These are phyloP conservation scores for Stagonosporopsis rhizophila DNA, from an alignment of 2,329 filamentous ascomycete genomes.

Conservation along the genomic window DNA sequence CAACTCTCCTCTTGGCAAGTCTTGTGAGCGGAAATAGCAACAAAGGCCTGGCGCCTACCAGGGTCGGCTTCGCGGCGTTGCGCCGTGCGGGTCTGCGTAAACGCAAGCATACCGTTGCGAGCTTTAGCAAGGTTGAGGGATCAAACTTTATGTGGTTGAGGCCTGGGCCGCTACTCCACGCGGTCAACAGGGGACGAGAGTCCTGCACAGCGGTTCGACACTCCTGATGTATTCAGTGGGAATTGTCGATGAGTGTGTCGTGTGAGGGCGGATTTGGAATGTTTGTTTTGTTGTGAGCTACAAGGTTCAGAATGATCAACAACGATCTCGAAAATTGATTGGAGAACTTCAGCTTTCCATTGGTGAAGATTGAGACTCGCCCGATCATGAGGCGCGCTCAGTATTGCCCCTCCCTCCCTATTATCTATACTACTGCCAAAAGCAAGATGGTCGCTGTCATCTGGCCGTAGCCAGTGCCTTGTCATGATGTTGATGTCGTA, in stretches of 20 bases:
- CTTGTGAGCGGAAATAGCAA: conserved; percentile 10
- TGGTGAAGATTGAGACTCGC: background rate
- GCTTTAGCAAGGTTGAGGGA: conserved; percentile 3
- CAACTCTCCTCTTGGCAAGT: background rate
- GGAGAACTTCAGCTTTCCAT: background rate
- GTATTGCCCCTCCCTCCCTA: background rate
- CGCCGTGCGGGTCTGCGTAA: background rate
- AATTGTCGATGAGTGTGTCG: background rate
- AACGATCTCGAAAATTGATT: background rate
- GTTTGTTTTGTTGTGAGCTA: conserved; percentile 15
- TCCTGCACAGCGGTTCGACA: background rate
- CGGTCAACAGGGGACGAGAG: background rate
- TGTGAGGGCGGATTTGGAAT: conserved; percentile 1
- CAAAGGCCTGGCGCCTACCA: background rate
- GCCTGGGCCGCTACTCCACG: background rate
- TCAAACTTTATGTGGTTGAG: conserved; percentile 1
- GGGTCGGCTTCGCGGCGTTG: background rate
- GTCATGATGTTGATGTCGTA: conserved; percentile 1
- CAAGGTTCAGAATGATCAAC: background rate
- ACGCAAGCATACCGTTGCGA: conserved; percentile 17
- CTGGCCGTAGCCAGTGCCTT: conserved; percentile 3
- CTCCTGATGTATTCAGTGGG: background rate
- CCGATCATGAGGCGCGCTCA: background rate
- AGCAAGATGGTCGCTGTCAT: conserved; percentile 3
- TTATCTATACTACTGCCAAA: background rate